Evolutionary conservation across 2,329 filamentous ascomycete genomes (phyloP), one percentile per base, ranked within the genome.

Genomic region (Cladosporium halotolerans): DNA sequence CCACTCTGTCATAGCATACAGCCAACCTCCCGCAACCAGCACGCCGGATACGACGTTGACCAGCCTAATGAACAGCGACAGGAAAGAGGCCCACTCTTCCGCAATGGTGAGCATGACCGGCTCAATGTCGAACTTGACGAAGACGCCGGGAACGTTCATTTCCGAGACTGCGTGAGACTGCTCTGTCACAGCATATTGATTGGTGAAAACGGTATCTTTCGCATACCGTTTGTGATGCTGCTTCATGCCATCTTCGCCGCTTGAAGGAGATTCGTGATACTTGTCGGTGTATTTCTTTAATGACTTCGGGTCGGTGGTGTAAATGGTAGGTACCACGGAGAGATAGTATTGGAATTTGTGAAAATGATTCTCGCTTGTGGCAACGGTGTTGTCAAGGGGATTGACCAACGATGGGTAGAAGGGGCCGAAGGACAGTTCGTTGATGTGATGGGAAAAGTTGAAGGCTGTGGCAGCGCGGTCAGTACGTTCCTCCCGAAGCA

Each of bases 61-160:
- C 47, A 96, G 73, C 67, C 92, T 84, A 60, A 97, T 79, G 42
- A 91, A 57, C 62, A 99, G 82, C 19, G 80, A 77, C 59, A 96
- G 72, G 55, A 96, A 76, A 41, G 87, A 79, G 54, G 85, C 84
- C 66, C 90, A 83, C 65, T 84, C 83, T 74, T 97, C 92, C 57
- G 86, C 85, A 40, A 99, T 85, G 28, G 86, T 85, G 50, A 99
- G 77, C 69, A 93, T 75, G 63, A 99, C 91, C 1, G 93, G 93
- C 76, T 99, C 93, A 63, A 99, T 96, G 69, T 97, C 92, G 73
- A 95, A 99, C 75, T 97, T 99, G 80, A 99, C 88, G 69, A 97
- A 99, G 57, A 99, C 83, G 32, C 93, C 93, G 0, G 93, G 93
- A 1, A 96, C 81, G 55, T 76, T 74, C 57, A 67, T 83, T 64